Conservation (phyloP, 805 yeast species). For the Komagataella mondaviorum region DNA sequence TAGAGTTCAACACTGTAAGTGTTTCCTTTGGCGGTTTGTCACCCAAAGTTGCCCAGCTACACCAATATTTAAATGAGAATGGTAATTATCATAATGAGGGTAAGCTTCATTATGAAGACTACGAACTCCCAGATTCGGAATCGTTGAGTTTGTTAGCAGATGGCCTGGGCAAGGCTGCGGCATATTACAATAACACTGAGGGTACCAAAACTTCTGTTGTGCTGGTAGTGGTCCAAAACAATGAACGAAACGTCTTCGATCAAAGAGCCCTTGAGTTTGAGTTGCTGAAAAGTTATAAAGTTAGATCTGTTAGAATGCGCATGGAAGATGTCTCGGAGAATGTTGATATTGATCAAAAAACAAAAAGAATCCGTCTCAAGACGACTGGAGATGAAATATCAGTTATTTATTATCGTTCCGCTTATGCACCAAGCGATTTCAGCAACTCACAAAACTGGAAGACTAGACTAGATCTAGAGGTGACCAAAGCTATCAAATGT, state of each 20-base stretch:
- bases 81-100: conserved; percentile 39
- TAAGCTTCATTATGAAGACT: conserved; percentile 24
- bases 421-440: conserved; percentile 79
- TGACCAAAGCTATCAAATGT: conserved; percentile 73
- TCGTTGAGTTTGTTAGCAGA: conserved; percentile 47
- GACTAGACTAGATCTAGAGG: conserved; percentile 60
- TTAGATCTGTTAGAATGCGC: conserved; percentile 54
- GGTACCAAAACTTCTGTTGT: conserved; percentile 32
- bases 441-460: conserved; percentile 58
- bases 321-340: conserved; percentile 40
- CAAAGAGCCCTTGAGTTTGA: conserved; percentile 76
- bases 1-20: conserved; percentile 92
- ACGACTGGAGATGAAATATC: conserved; percentile 60
- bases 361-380: conserved; percentile 36
- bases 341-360: conserved; percentile 24
- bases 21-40: conserved; percentile 93
- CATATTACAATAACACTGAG: conserved; percentile 29
- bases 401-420: conserved; percentile 83
- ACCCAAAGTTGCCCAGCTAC: conserved; percentile 65
- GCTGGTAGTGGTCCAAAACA: conserved; percentile 69
- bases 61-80: conserved; percentile 43
- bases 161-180: conserved; percentile 58
- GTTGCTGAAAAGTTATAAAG: conserved; percentile 38
- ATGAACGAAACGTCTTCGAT: conserved; percentile 83
- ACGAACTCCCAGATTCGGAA: conserved; percentile 48